Percentiles rank a stretch among this genome's conserved stretches.
phyloP scores from a whole-genome alignment of 2,329 filamentous ascomycete species.

The Alternaria ethzedia region DNA sequence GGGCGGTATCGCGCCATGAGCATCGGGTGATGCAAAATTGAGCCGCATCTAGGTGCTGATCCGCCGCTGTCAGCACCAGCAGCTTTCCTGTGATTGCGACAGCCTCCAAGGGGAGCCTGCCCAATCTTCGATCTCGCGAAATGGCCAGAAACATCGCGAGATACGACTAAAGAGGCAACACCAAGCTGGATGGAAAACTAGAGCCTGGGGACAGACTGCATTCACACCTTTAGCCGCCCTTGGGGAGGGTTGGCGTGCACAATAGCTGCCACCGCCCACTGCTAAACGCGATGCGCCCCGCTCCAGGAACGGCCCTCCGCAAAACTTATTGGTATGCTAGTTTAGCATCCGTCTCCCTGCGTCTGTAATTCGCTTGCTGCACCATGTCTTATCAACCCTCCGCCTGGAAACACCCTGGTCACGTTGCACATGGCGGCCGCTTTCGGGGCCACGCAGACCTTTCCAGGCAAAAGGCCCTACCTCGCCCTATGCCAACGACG shows the following conservation, averaged over 20 bases:
- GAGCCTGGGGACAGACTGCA: slow-evolving; percentile 3
- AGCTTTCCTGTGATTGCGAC: slow-evolving; percentile 28
- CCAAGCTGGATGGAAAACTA: background rate
- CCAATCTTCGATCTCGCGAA: background rate
- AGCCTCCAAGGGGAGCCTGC: background rate
- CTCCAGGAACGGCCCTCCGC: slow-evolving; percentile 14
- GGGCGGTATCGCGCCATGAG: slow-evolving; percentile 8
- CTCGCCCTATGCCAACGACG: slow-evolving; percentile 25
- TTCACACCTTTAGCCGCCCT: slow-evolving; percentile 12
- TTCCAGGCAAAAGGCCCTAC: slow-evolving; percentile 34
- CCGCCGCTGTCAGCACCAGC: slow-evolving; percentile 16
- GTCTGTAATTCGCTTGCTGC: slow-evolving; percentile 23
- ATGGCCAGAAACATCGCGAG: background rate
- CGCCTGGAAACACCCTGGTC: slow-evolving; percentile 33
- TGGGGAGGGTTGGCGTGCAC: slow-evolving; percentile 2
- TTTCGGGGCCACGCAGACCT: slow-evolving; percentile 30
- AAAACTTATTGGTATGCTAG: slow-evolving; percentile 17
- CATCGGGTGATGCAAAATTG: slow-evolving; percentile 14
- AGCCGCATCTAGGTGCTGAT: slow-evolving; percentile 15
- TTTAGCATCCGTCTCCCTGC: slow-evolving; percentile 17
- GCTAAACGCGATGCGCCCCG: slow-evolving; percentile 12
- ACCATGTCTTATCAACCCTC: slow-evolving; percentile 38
- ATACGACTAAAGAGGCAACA: background rate
- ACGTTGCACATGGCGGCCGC: slow-evolving; percentile 40
- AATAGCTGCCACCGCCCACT: slow-evolving; percentile 9